phyloP scores from a whole-genome alignment of 1,139 yeast genomes.

The Blastobotrys proliferans region DNA sequence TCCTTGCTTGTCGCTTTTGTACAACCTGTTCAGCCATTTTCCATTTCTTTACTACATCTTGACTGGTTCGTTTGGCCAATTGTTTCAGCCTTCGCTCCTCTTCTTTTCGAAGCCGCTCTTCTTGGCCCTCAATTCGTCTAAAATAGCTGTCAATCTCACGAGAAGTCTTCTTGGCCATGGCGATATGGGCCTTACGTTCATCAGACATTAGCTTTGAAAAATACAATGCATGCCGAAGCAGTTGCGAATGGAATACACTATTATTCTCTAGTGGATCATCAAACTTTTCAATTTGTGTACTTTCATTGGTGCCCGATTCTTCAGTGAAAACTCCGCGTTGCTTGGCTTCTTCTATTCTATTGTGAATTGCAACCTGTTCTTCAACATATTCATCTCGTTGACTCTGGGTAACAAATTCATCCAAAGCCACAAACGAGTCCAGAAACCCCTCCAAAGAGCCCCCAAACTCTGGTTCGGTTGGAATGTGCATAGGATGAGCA shows the following conservation, averaged over 20 bases:
- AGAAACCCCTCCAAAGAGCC: slow-evolving; percentile 42
- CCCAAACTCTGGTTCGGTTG: slow-evolving; percentile 26
- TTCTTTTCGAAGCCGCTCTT: slow-evolving; percentile 72
- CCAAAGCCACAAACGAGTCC: slow-evolving; percentile 53
- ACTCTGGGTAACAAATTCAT: slow-evolving; percentile 46
- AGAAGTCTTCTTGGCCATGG: slow-evolving; percentile 70
- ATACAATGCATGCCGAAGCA: slow-evolving; percentile 69
- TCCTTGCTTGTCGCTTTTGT: slow-evolving; percentile 38
- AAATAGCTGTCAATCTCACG: slow-evolving; percentile 84
- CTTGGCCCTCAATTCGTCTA: slow-evolving; percentile 81
- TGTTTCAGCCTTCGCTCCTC: slow-evolving; percentile 48
- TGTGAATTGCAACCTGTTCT: slow-evolving; percentile 42
- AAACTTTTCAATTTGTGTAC: slow-evolving; percentile 31
- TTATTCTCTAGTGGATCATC: slow-evolving; percentile 38
- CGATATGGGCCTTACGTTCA: slow-evolving; percentile 58
- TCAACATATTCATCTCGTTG: slow-evolving; percentile 48
- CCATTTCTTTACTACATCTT: slow-evolving; percentile 91
- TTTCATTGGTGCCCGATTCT: slow-evolving; percentile 35
- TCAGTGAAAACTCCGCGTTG: slow-evolving; percentile 46
- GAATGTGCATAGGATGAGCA: slow-evolving; percentile 13
- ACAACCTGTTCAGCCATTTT: slow-evolving; percentile 79
- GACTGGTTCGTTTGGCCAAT: slow-evolving; percentile 73
- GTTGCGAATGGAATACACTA: slow-evolving; percentile 63
- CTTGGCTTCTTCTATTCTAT: slow-evolving; percentile 53
- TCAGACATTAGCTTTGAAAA: slow-evolving; percentile 71